phyloP scores from a whole-genome alignment of 352 stramenopile species.

The Phytopythium boreale region DNA sequence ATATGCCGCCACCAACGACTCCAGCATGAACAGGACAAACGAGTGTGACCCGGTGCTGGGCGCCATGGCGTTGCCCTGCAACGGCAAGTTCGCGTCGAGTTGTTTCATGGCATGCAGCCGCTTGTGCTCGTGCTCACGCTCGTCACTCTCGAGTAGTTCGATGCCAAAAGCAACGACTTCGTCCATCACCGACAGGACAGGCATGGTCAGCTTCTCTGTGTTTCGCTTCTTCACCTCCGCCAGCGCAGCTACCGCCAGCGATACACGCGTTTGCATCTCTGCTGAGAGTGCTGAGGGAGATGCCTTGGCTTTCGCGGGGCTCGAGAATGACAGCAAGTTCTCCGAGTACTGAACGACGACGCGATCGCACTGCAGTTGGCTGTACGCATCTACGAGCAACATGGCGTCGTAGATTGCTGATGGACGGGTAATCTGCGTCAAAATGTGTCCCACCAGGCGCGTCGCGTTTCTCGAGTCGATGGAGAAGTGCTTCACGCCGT shows the following conservation, averaged over 20 bases:
- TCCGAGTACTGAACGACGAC: conserved; percentile 58
- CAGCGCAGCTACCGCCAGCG: conserved; percentile 30
- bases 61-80: neutral
- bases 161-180: conserved; percentile 50
- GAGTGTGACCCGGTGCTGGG: conserved; percentile 8
- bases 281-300: neutral
- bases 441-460: conserved; percentile 52
- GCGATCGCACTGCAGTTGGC: conserved; percentile 41
- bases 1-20: conserved; percentile 26
- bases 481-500: conserved; percentile 54
- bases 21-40: conserved; percentile 33
- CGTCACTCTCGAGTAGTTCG: conserved; percentile 40
- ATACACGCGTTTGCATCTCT: conserved; percentile 12
- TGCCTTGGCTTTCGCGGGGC: neutral
- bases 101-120: neutral
- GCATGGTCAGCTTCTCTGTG: conserved; percentile 17
- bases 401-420: conserved; percentile 57
- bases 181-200: conserved; percentile 44
- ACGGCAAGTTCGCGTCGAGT: neutral
- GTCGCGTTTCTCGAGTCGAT: conserved; percentile 45
- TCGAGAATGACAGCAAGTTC: conserved; percentile 43
- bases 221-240: conserved; percentile 37
- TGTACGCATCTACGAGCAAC: conserved; percentile 60
- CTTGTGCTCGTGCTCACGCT: conserved; percentile 11
- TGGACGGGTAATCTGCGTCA: conserved; percentile 41